Evolutionary conservation across 1,139 yeast species (phyloP).

Genomic region (Yamadazyma epiphylla): DNA sequence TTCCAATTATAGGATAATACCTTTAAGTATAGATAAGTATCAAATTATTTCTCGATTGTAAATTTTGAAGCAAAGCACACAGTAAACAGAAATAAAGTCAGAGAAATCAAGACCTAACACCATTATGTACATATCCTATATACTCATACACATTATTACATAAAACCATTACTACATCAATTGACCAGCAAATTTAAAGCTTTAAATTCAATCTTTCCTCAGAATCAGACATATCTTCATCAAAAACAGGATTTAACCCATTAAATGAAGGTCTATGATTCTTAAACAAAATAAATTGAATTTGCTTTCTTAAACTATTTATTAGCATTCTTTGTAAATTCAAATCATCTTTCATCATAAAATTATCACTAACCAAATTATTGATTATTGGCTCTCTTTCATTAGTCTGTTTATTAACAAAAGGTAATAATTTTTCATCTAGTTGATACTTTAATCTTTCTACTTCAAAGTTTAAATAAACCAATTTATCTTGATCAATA

Average conservation of each 20-base stretch:
- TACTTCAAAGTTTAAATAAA: slow-evolving; percentile 34
- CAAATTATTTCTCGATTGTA: no score
- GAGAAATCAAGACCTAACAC: no score
- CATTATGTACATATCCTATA: no score
- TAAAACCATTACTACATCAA: no score
- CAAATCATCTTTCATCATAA: slow-evolving; percentile 47
- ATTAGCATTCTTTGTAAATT: slow-evolving; percentile 43
- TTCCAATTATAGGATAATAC: no score
- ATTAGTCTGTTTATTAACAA: slow-evolving; percentile 27
- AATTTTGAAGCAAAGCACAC: no score
- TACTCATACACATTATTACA: no score
- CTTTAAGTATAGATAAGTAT: no score
- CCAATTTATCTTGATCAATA: slow-evolving; percentile 27
- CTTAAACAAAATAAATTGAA: slow-evolving; percentile 45
- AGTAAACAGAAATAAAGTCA: no score
- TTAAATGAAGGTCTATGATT: slow-evolving; percentile 22
- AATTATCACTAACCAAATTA: slow-evolving; percentile 39
- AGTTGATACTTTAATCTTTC: slow-evolving; percentile 41
- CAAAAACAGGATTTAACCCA: slow-evolving; percentile 9
- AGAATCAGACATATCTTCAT: slow-evolving; percentile 20
- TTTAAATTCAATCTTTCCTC: slow-evolving; percentile 39
- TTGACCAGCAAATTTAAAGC: slow-evolving; percentile 8
- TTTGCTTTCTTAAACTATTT: slow-evolving; percentile 47
- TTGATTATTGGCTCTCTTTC: slow-evolving; percentile 37
- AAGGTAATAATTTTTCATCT: slow-evolving; percentile 38